phyloP scores from a whole-genome alignment of 2,329 filamentous ascomycete genomes.

The Cercospora sp. region DNA sequence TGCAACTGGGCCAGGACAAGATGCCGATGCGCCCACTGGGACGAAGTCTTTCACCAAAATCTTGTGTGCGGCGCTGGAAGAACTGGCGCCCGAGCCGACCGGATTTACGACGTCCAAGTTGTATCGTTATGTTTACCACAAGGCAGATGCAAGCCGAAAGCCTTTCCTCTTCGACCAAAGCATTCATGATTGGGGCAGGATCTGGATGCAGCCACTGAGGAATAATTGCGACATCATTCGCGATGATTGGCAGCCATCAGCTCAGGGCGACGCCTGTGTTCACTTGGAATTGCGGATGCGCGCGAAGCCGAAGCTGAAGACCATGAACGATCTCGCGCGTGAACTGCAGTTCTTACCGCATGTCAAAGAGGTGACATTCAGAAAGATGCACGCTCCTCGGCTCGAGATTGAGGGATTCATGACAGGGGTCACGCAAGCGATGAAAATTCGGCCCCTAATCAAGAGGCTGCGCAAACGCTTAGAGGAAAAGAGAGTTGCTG shows the following conservation, averaged over 20 bases:
- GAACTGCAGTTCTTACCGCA: conserved; percentile 17
- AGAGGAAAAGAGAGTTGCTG: neutral
- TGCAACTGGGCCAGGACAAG: conserved; percentile 7
- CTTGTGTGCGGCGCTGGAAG: conserved; percentile 6
- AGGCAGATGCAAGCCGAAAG: conserved; percentile 5
- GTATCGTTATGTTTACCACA: conserved; percentile 14
- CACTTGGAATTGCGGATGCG: conserved; percentile 9
- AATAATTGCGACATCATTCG: neutral
- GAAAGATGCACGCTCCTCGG: conserved; percentile 14
- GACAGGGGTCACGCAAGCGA: conserved; percentile 4
- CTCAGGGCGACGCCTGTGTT: conserved; percentile 1
- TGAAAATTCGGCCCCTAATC: conserved; percentile 12
- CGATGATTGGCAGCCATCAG: neutral
- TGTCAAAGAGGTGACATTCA: conserved; percentile 14
- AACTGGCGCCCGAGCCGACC: neutral
- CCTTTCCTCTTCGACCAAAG: conserved; percentile 20
- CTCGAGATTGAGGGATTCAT: conserved; percentile 15
- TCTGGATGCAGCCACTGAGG: conserved; percentile 5
- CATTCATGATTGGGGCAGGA: conserved; percentile 14
- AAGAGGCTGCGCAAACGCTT: conserved; percentile 5
- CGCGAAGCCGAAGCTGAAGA: conserved; percentile 6
- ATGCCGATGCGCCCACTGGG: neutral
- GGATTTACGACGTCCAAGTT: conserved; percentile 19
- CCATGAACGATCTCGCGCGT: conserved; percentile 16
- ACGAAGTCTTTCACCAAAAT: conserved; percentile 10